Evolutionary conservation across 2,329 filamentous ascomycete species (phyloP), one percentile per base, ranked within the genome.

Genomic region (Fusarium sp.): DNA sequence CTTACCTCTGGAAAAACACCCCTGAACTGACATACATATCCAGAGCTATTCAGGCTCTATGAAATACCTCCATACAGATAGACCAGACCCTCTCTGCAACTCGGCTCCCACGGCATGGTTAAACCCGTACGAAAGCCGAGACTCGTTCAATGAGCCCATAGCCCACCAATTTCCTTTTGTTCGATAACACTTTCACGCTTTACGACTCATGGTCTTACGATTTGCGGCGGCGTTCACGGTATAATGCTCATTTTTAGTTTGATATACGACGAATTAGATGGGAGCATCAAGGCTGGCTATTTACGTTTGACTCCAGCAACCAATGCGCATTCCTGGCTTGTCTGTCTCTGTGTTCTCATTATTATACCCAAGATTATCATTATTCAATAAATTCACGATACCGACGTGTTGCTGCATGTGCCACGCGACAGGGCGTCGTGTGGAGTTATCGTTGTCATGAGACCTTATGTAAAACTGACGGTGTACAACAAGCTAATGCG

Each of bases 401-500:
- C 45, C 29, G 36, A 41, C 23, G 31, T 62, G 45, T 53, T 54
- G 33, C 36, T 52, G 37, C 54, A 50, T 62, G 59, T 68, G 41
- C 61, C 52, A 63, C 58, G 48, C 58, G 45, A 45, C 36, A 61
- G 37, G 49, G 41, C 64, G 48, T 51, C 33, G 55, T 66, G 66
- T 66, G 66, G 66, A 58, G 66, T 66, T 57, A 27, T 46, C 29
- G 36, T 48, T 27, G 53, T 69, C 66, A 69, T 63, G 61, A 56
- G 66, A 58, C 65, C 51, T 54, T 31, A 33, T 47, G 55, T 31
- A 66, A 35, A 51, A 66, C 45, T 61, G 47, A 68, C 60, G 55
- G 66, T 66, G 61, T 55, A 63, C 67, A 64, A 57, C 54, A 47
- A 49, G 42, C 66, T 69, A 63, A 68, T 36, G 64, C 67, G 36